These are phyloP conservation scores for Cladosporium sp. DNA, from an alignment of 2,329 filamentous ascomycete species.

Conservation along the genomic window DNA sequence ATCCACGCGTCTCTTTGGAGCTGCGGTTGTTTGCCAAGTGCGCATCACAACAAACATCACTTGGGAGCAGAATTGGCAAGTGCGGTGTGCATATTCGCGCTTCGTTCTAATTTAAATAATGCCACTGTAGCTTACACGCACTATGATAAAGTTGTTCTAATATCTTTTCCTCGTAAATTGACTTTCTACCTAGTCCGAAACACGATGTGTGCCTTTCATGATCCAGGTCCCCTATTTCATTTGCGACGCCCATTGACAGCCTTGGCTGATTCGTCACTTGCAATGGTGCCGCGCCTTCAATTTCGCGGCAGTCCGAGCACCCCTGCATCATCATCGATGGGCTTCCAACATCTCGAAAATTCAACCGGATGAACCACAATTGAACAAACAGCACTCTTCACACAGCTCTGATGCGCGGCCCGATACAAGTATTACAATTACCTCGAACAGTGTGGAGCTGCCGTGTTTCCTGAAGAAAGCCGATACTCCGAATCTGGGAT, in stretches of 20 bases:
- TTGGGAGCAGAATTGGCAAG: not conserved
- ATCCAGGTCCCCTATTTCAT: not conserved
- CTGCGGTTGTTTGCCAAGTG: not conserved
- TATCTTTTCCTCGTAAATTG: not conserved
- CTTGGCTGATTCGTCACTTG: not conserved
- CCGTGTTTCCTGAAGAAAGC: not conserved
- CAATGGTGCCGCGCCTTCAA: not conserved
- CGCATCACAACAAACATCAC: not conserved
- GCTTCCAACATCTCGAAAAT: not conserved
- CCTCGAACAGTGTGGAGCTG: not conserved
- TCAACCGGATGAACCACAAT: not conserved
- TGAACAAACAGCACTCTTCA: not conserved
- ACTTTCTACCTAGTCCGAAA: not conserved
- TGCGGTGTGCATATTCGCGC: not conserved
- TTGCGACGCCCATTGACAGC: not conserved
- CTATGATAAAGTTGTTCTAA: not conserved
- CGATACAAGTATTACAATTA: not conserved
- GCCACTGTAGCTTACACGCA: not conserved
- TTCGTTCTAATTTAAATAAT: not conserved
- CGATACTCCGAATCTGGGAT: not conserved
- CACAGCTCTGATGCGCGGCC: not conserved
- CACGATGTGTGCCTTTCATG: not conserved
- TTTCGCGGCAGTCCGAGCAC: conserved; percentile 1
- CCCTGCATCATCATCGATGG: conserved; percentile 1
- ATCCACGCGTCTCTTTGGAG: not conserved